phyloP scores from a whole-genome alignment of 257 asterid species.

The Salvia miltiorrhiza region DNA sequence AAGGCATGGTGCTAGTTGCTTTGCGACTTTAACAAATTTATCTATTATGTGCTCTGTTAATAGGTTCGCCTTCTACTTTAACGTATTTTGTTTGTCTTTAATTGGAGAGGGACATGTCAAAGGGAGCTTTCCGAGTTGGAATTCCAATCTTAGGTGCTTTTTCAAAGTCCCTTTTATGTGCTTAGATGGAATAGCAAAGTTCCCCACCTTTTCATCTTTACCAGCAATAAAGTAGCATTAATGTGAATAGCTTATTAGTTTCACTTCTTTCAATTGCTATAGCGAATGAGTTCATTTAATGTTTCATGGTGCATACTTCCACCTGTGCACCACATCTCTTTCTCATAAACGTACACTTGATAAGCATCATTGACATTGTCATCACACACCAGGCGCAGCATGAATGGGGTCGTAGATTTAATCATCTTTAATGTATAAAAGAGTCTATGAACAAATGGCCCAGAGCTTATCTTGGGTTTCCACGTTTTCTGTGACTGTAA shows the following conservation, averaged over 20 bases:
- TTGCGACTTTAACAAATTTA: constrained; percentile 12
- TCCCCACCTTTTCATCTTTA: constrained; percentile 7
- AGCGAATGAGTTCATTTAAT: background rate
- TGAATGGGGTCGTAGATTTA: background rate
- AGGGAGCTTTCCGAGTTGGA: constrained; percentile 37
- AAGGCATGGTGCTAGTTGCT: constrained; percentile 7
- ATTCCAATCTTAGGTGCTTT: constrained; percentile 18
- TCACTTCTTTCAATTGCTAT: too few relatives aligned
- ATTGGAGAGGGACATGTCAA: constrained; percentile 18
- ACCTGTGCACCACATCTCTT: background rate
- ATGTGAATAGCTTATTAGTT: background rate
- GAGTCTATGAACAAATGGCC: background rate
- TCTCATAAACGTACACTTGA: background rate
- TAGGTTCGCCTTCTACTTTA: background rate
- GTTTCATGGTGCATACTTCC: background rate
- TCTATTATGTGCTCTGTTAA: background rate
- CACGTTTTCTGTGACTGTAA: background rate
- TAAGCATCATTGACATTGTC: background rate
- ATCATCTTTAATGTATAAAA: background rate
- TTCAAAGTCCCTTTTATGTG: background rate
- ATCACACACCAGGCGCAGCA: background rate
- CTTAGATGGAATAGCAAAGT: constrained; percentile 12
- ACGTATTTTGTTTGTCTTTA: background rate
- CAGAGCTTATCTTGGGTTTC: background rate
- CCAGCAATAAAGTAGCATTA: background rate